Evolutionary conservation across 257 asterid genomes (phyloP), one percentile per base, ranked within the genome.

Genomic region (Cynanchum wilfordii): DNA sequence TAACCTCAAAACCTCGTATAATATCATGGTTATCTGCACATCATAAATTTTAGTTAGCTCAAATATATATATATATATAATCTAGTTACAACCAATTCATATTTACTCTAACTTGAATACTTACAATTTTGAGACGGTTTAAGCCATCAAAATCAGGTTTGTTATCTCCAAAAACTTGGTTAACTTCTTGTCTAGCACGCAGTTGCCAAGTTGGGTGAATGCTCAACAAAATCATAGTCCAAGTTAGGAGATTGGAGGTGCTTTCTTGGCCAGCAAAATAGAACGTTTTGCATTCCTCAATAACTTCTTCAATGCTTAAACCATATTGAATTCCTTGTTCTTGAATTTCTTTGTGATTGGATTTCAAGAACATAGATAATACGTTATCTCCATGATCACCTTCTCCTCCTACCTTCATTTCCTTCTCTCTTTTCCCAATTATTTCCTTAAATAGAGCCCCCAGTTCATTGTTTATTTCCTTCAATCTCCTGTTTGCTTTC

Each of bases 201-300:
- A 49, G 45, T 76, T 88, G 91, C 95, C 95, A 88, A 16, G 27
- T 66, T 16, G 71, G 86, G 54, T 88, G 87, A 0, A 73, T 27
- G 74, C 89, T 79, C 25, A 86, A 69, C 73, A 85, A 69, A 54
- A 87, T 38, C 86, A 87, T 73, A 1, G 89, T 82, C 92, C 92
- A 87, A 1, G 78, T 59, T 3, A 85, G 71, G 20, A 87, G 70
- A 69, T 79, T 77, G 52, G 92, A 80, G 1, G 87, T 76, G 73
- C 80, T 77, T 58, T 87, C 90, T 77, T 87, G 92, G 1, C 90
- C 92, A 25, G 90, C 77, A 44, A 88, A 78, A 63, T 84, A 83
- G 81, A 88, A 83, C 0, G 74, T 8, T 73, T 84, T 83, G 85
- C 95, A 88, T 50, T 88, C 91, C 60, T 83, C 91, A 27, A 88